Conservation (phyloP, 805 yeast genomes). For the Metschnikowia noctiluminum region DNA sequence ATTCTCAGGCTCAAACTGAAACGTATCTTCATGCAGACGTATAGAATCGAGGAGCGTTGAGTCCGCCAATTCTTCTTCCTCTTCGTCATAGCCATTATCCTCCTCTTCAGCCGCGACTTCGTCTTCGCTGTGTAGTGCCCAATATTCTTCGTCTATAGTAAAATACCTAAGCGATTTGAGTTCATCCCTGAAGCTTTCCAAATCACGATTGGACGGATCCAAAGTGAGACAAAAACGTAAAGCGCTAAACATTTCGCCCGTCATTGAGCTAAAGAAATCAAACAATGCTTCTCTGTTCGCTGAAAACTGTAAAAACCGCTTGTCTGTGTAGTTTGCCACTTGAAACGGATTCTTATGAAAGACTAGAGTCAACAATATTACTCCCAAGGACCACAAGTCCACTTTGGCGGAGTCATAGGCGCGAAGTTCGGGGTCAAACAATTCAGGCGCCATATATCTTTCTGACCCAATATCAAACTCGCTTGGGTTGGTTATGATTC, state of each 20-base stretch:
- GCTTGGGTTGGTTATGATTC: conserved; percentile 50
- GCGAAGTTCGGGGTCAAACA: conserved; percentile 59
- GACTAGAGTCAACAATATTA: conserved; percentile 76
- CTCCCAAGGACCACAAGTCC: conserved; percentile 88
- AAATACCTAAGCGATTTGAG: conserved; percentile 58
- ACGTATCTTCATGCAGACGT: neutral
- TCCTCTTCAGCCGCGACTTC: conserved; percentile 39
- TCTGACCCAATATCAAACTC: conserved; percentile 84
- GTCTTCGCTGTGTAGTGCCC: conserved; percentile 43
- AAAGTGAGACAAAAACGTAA: conserved; percentile 73
- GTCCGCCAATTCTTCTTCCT: conserved; percentile 7
- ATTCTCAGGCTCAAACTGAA: conserved; percentile 2
- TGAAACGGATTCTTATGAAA: conserved; percentile 86
- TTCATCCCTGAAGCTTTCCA: conserved; percentile 58
- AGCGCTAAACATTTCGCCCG: conserved; percentile 82
- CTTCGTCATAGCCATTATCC: conserved; percentile 25
- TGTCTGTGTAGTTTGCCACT: conserved; percentile 76
- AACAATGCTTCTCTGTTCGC: conserved; percentile 84
- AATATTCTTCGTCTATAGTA: conserved; percentile 72
- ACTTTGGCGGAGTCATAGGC: conserved; percentile 76
- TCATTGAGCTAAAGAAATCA: conserved; percentile 88
- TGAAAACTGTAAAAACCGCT: conserved; percentile 80
- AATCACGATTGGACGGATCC: conserved; percentile 82
- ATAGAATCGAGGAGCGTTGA: conserved; percentile 1
- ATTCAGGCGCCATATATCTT: conserved; percentile 93